A percentile compares a stretch with the other conserved stretches of the same genome.
Conservation (phyloP, 2,329 filamentous ascomycete species). For the Pleurostoma richardsiae region DNA sequence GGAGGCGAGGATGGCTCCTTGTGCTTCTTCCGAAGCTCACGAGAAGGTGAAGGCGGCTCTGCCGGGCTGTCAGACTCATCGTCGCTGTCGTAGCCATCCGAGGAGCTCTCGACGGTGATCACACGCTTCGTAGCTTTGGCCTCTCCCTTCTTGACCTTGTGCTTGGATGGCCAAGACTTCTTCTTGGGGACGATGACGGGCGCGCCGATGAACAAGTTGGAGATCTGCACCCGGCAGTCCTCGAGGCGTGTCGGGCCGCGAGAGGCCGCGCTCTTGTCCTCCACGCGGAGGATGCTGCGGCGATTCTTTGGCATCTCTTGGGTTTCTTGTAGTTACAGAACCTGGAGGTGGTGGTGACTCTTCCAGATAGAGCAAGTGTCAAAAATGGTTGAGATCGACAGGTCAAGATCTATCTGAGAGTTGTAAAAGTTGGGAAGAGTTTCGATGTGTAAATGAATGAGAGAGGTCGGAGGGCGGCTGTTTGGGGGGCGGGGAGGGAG, state of each 20-base stretch:
- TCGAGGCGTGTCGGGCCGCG: conserved; percentile 1
- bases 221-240: conserved; percentile 2
- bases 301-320: background rate
- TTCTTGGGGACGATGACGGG: conserved; percentile 7
- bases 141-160: background rate
- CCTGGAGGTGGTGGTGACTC: background rate
- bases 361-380: background rate
- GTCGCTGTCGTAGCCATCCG: background rate
- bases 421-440: too few species aligned
- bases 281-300: background rate
- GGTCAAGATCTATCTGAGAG: too few species aligned
- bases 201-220: conserved; percentile 6
- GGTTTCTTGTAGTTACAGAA: too few species aligned
- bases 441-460: too few species aligned
- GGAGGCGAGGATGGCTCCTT: background rate
- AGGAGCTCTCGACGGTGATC: background rate
- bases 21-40: background rate
- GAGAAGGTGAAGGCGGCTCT: background rate
- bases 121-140: background rate
- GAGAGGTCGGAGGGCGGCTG: too few species aligned
- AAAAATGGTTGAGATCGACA: background rate
- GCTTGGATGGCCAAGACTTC: conserved; percentile 2
- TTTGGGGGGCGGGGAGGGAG: too few species aligned
- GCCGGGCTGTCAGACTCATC: background rate
- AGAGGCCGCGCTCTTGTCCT: background rate